Base-by-base conservation (phyloP, 495 filamentous ascomycete species). In the Aspergillus nanangensis region DNA sequence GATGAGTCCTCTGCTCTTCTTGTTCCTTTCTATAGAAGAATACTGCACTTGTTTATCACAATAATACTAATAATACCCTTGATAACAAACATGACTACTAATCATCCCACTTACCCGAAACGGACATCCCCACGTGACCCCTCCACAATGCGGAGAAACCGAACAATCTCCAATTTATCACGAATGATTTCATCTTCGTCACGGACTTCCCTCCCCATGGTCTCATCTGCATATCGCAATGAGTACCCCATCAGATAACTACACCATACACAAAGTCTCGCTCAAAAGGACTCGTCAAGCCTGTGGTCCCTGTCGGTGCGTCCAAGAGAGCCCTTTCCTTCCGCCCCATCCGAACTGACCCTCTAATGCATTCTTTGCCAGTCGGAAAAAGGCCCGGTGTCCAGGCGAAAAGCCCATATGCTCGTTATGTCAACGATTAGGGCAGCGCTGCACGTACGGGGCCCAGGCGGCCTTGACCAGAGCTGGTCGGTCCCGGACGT, bases 361-460 rank as follows among this genome's bases (percentile, higher is more conserved):
- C 23, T 38, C 37, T 21, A 8, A 11, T 2, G 33, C 4, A 24
- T 22, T 8, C 14, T 15, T 1, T 37, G 34, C 18, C 33, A 67
- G 66, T 40, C 55, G 66, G 36, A 68, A 70, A 38, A 70, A 70
- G 46, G 64, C 65, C 13, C 62, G 66, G n/a, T 70, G 66, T 41
- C 66, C 66, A 7, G 66, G 66, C 15, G 66, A 70, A 40, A 66
- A 62, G 33, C 66, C 66, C 3, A 43, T 44, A 27, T 70, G 66
- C 33, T 67, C 66, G 22, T 44, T 63, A n/a, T 70, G 66, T 25
- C 47, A 61, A 23, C 53, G 66, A 22, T 37, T 70, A 35, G 59
- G 63, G 3, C 65, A 70, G 46, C 27, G 31, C 3, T 70, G 66
- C 40, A 36, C 46, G n/a, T 71, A 70, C 31, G 65, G 35, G 14